A percentile compares a stretch with the other conserved stretches of the same genome.
These are phyloP conservation scores for Pyrenochaeta sp. DNA, from an alignment of 2,329 filamentous ascomycete genomes.

Conservation along the genomic window DNA sequence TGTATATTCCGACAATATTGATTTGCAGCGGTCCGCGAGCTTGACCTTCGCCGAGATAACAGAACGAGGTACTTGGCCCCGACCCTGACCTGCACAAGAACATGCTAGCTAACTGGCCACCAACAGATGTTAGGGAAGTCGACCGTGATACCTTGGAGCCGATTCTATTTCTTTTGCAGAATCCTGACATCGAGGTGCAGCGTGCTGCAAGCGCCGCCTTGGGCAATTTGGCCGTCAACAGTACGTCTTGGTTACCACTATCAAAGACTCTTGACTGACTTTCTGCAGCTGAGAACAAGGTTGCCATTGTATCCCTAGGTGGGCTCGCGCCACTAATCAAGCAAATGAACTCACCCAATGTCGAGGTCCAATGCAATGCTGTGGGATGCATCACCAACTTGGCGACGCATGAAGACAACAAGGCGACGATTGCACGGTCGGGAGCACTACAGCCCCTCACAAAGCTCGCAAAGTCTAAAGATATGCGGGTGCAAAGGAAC, in stretches of 20 bases:
- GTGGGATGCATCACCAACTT: slow-evolving; percentile 99
- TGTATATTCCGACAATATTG: slow-evolving; percentile 98
- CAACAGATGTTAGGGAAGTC: slow-evolving; percentile 90
- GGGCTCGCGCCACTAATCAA: slow-evolving; percentile 90
- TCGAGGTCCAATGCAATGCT: slow-evolving; percentile 98
- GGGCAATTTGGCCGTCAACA: slow-evolving; percentile 95
- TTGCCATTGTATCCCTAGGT: slow-evolving; percentile 90
- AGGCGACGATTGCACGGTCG: slow-evolving; percentile 96
- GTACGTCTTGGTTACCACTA: slow-evolving; percentile 58
- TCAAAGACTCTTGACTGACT: slow-evolving; percentile 51
- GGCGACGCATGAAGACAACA: slow-evolving; percentile 98
- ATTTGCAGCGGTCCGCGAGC: slow-evolving; percentile 94
- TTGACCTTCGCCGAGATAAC: slow-evolving; percentile 99
- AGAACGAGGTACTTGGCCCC: slow-evolving; percentile 76
- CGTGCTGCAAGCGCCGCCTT: slow-evolving; percentile 93
- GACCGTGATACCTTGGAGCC: slow-evolving; percentile 94
- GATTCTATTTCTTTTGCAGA: slow-evolving; percentile 93
- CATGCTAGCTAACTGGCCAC: slow-evolving; percentile 21
- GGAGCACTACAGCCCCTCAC: slow-evolving; percentile 92
- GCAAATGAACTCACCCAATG: slow-evolving; percentile 97
- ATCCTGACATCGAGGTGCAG: slow-evolving; percentile 95
- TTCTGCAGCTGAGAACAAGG: slow-evolving; percentile 92
- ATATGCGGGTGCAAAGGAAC: slow-evolving; percentile 98
- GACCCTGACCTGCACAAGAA: slow-evolving; percentile 2
- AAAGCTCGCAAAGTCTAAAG: slow-evolving; percentile 91